These are phyloP conservation scores for Choiromyces venosus DNA, from an alignment of 495 filamentous ascomycete genomes.

Conservation along the genomic window DNA sequence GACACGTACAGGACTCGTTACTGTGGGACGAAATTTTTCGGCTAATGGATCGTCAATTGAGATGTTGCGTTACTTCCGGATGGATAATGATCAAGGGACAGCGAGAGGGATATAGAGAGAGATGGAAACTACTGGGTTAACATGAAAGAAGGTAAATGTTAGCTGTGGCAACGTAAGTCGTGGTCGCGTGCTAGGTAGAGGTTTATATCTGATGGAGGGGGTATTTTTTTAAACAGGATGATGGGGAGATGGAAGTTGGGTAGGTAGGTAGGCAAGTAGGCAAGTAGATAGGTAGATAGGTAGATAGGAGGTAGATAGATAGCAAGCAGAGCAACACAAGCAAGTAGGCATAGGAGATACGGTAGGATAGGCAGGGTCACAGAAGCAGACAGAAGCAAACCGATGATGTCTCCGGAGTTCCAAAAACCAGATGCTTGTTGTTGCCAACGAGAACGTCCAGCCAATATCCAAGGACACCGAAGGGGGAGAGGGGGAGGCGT, in stretches of 20 bases:
- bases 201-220: neutral
- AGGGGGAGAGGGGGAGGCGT: neutral
- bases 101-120: slow-evolving; percentile 2
- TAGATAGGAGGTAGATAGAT: neutral
- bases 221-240: neutral
- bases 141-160: slow-evolving; percentile 10
- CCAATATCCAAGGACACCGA: neutral
- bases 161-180: slow-evolving; percentile 11
- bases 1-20: neutral
- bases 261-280: slow-evolving; percentile 11
- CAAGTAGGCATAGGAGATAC: slow-evolving; percentile 1
- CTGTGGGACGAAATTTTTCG: slow-evolving; percentile 7
- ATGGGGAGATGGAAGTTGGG: slow-evolving; percentile 7
- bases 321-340: no score
- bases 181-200: slow-evolving; percentile 19
- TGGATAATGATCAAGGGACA: neutral
- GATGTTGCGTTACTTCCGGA: neutral
- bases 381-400: neutral
- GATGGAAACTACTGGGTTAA: slow-evolving; percentile 14
- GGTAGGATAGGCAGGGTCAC: neutral
- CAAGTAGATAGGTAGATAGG: neutral
- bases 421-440: slow-evolving; percentile 11
- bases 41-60: slow-evolving; percentile 14
- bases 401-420: slow-evolving; percentile 14
- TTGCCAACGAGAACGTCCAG: neutral